Base-by-base conservation (phyloP, 108 stramenopile species). In the Tribonema minus region DNA sequence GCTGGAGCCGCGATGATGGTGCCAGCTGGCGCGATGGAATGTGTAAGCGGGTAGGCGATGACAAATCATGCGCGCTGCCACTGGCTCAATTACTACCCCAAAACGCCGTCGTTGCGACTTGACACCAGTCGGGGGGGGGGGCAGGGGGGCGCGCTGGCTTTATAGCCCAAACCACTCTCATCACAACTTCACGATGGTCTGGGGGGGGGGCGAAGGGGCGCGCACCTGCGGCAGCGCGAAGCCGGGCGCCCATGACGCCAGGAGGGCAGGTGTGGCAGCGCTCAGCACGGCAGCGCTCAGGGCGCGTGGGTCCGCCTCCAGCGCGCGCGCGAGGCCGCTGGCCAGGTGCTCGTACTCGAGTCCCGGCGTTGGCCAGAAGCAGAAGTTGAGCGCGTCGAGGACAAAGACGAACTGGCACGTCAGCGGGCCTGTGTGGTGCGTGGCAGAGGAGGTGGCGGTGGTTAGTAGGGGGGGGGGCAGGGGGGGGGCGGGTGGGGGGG, bases 281-380 rank as follows among this genome's bases (percentile, higher is more conserved):
- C 27, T 26, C 61, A 86, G 68, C 2, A 58, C 30, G 39, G 74
- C 84, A 0, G 86, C 81, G 3, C 31, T 28, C 25, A 85, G 74
- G 30, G 76, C 80, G 3, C 3, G 23, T 25, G 70, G 59, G 34
- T 86, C 84, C 34, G 32, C 34, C 41, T 80, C 54, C 36, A 85
- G 41, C 7, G 67, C 81, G 20, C 59, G 32, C 36, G 61, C 82
- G 58, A 88, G 61, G 32, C 69, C 84, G 58, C 34, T 39, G 6
- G 86, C 87, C 38, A 86, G 71, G n/a, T 82, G 67, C 27, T 86
- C 86, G 40, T 88, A 88, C 83, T 88, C 87, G 25, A 88, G 54
- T 12, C 76, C 83, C 20, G 82, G 58, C 15, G 67, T 70, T 28
- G 87, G 87, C 87, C 87, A 88, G 60, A 88, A 88, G 65, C 87